These are phyloP conservation scores for Rhodocollybia butyracea DNA, from an alignment of 768 basidiomycete species.

Conservation along the genomic window DNA sequence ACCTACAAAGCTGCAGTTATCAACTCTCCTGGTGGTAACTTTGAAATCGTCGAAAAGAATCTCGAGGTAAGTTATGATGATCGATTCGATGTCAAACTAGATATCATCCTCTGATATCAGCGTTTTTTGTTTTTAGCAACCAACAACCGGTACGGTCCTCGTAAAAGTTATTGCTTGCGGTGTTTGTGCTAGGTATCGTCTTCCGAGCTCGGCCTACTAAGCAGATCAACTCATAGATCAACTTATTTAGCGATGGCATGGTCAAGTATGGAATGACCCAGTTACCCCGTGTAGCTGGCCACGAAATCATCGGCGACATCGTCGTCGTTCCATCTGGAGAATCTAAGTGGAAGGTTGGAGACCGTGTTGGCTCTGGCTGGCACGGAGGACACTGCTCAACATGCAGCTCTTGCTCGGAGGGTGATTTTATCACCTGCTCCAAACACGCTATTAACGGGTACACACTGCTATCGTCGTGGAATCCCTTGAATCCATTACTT, in stretches of 20 bases:
- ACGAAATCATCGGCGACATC: background rate
- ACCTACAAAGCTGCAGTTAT: slow-evolving; percentile 2
- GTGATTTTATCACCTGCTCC: slow-evolving; percentile 3
- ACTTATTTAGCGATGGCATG: background rate
- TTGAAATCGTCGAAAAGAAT: slow-evolving; percentile 1
- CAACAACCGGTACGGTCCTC: background rate
- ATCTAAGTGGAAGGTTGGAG: slow-evolving; percentile 1
- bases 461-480: background rate
- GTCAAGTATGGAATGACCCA: background rate
- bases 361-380: slow-evolving; percentile 3
- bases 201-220: too few species aligned
- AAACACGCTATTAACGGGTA: slow-evolving; percentile 2
- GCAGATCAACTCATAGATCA: background rate
- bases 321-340: background rate
- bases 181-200: background rate
- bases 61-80: background rate
- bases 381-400: background rate
- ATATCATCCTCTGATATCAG: background rate
- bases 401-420: background rate
- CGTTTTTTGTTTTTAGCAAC: too few species aligned
- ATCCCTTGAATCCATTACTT: background rate
- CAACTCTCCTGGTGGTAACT: background rate
- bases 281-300: background rate
- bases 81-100: background rate
- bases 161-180: slow-evolving; percentile 2